Base-by-base conservation (phyloP, 306 rosid genomes). In the Notholithocarpus densiflorus region DNA sequence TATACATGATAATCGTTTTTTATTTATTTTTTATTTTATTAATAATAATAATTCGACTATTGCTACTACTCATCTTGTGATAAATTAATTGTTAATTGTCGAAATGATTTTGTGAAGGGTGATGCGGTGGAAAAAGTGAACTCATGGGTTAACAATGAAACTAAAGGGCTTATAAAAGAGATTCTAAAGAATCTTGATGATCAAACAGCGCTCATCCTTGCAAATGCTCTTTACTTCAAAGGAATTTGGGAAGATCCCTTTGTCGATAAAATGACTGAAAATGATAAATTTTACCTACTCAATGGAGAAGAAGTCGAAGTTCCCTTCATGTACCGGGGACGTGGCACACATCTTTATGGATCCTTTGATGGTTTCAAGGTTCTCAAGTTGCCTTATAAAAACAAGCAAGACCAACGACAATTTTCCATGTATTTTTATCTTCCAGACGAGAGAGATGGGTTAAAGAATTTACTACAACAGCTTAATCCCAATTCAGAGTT, bases 401-500 rank as follows among this genome's bases (percentile, higher is more conserved):
- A 11, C 34, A 74, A 72, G 4, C 27, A 21, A 3, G n/a, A 23
- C 1, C 14, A 54, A 1, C 40, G 72, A 2, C 6, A 7, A 0
- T 83, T 83, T 15, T 61, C 57, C 17, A 75, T 86, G 84, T 21
- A 24, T 20, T 51, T 86, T 51, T 57, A 70, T 65, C 89, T 83
- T 75, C 89, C 85, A 3, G 21, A 81, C 15, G 75, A n/a, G 2
- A 79, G 27, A 20, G 56, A 83, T 7, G 87, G 85, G 2, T 34
- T 86, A 3, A 72, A 74, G 21, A 27, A 20, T 29, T n/a, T 83
- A 13, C 40, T 81, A 23, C 43, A 71, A 7, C 65, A 29, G 27
- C 20, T 75, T 2, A 14, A 14, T 24, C 8, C 71, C 6, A 68
- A 75, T 0, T 21, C 74, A 8, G 71, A 24, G 20, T 81, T 40